phyloP scores from a whole-genome alignment of 441 rosid genomes.

The Pelargonium myrrhifolium region DNA sequence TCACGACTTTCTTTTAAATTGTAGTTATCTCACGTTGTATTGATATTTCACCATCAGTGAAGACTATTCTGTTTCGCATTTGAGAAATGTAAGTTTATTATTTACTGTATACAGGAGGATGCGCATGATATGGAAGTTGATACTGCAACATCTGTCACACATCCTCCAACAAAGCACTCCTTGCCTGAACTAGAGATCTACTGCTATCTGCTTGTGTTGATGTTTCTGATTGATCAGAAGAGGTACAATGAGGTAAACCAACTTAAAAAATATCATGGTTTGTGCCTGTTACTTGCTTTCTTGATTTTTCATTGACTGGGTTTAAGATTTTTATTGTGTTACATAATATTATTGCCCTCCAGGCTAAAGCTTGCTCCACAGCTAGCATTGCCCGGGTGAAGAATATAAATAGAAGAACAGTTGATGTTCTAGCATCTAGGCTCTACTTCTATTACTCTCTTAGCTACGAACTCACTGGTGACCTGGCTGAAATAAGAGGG shows the following conservation, averaged over 20 bases:
- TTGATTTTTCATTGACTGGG: no score
- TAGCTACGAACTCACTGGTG: conserved; percentile 59
- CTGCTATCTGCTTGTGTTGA: conserved; percentile 54
- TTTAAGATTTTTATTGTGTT: no score
- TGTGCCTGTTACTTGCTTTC: not conserved
- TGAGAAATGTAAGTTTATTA: not conserved
- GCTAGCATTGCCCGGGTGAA: conserved; percentile 50
- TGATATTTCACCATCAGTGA: no score
- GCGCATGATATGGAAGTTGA: conserved; percentile 51
- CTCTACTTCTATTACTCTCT: conserved; percentile 63
- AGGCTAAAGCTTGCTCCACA: conserved; percentile 47
- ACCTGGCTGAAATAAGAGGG: conserved; percentile 70
- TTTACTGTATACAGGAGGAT: conserved; percentile 39
- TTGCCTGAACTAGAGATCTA: conserved; percentile 59
- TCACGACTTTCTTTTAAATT: no score
- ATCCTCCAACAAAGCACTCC: conserved; percentile 37
- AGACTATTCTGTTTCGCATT: not conserved
- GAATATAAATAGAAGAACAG: conserved; percentile 58
- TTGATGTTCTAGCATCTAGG: conserved; percentile 64
- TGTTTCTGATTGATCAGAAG: conserved; percentile 67
- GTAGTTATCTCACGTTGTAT: no score
- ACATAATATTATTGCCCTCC: no score
- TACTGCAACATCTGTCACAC: conserved; percentile 22
- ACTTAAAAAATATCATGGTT: no score
- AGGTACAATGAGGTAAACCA: conserved; percentile 45